A percentile compares a stretch with the other conserved stretches of the same genome.
These are phyloP conservation scores for Hypoxylon sp. DNA, from an alignment of 2,329 filamentous ascomycete genomes.

Conservation along the genomic window DNA sequence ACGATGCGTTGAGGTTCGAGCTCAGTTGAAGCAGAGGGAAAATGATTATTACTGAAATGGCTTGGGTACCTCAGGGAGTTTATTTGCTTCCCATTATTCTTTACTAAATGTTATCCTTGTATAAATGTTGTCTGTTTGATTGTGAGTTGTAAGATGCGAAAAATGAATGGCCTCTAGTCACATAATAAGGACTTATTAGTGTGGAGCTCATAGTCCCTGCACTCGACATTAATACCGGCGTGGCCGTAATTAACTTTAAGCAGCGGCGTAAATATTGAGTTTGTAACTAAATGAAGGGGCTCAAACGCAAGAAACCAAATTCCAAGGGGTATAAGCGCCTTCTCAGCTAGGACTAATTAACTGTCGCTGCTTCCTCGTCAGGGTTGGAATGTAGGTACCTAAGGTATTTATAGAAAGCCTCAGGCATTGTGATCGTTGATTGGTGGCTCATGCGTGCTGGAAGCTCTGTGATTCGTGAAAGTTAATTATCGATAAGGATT, in stretches of 20 bases:
- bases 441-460: conserved; percentile 17
- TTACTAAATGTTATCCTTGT: too few species aligned
- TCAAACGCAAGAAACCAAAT: neutral
- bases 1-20: conserved; percentile 72
- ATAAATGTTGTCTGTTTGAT: too few species aligned
- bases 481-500: conserved; percentile 34
- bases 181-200: too few species aligned
- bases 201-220: too few species aligned
- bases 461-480: conserved; percentile 16
- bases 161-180: neutral
- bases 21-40: conserved; percentile 49
- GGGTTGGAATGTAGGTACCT: neutral
- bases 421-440: conserved; percentile 19
- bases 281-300: neutral
- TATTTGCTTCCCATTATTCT: too few species aligned
- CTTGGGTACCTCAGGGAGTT: too few species aligned
- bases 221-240: neutral
- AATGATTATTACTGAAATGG: neutral
- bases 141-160: too few species aligned
- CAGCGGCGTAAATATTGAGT: too few species aligned
- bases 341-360: neutral
- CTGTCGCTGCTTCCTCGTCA: neutral
- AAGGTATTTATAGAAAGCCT: conserved; percentile 15
- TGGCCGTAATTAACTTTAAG: neutral
- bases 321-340: neutral